Evolutionary conservation across 768 basidiomycete species (phyloP), one percentile per base, ranked within the genome.

Genomic region (Tricholomella constricta): DNA sequence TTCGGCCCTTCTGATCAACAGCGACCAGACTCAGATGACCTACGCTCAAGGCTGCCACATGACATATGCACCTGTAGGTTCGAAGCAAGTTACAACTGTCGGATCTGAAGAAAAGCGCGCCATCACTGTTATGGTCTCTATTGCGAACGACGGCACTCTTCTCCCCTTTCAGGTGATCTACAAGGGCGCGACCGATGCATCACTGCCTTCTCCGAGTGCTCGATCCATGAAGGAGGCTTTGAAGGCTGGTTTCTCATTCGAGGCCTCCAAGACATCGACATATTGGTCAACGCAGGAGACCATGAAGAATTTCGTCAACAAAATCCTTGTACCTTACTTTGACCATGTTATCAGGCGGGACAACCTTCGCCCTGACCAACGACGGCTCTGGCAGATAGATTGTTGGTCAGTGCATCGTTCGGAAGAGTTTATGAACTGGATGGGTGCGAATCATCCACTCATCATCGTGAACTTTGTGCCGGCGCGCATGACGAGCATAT

Each of bases 31-130:
- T 2, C 68, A 75, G 25, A 34, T 66, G 6, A 23, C 65, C 0
- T 66, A 62, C 34, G 52, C 58, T 3, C 67, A 59, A 19, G 66
- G 62, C 10, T 43, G 57, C 4, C 54, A 56, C 7, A 44, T 62
- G 35, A 75, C 75, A 6, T 78, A 62, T 51, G 62, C 55, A 1
- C 20, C 56, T 20, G 52, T 22, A 0, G 69, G 73, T 1, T 52
- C 62, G 0, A 69, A 71, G 50, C 77, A 78, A 49, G 71, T 78
- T 4, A 41, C 59, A 1, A 51, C 64, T 2, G 45, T 67, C 4
- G 75, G 77, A 1, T 32, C 50, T 8, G 74, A 76, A 1, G 75
- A 78, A 51, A 78, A 78, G 56, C 61, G 68, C 1, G 77, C 77
- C n/a, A 71, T 76, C 47, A 78, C 76, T 0, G 17, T 77, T 1